Conservation (phyloP, 1,139 yeast genomes). For the Saccharomyces hybrid region DNA sequence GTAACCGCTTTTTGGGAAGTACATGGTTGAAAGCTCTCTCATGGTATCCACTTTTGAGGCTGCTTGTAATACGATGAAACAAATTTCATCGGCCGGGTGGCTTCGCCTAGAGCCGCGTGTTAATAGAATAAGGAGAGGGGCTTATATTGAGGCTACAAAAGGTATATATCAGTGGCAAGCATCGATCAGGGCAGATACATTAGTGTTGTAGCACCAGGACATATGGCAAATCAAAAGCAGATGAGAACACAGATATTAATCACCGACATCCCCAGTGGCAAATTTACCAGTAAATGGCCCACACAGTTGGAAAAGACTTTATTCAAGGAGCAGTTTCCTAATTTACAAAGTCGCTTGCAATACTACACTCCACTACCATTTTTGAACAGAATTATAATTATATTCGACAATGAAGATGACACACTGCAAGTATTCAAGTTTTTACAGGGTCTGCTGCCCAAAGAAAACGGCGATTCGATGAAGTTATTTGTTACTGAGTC, state of each 20-base stretch:
- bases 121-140: neutral
- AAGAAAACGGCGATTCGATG: slow-evolving; percentile 6
- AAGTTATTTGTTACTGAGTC: slow-evolving; percentile 28
- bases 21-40: neutral
- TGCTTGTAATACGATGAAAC: neutral
- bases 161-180: neutral
- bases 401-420: slow-evolving; percentile 21
- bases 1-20: neutral
- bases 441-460: slow-evolving; percentile 9
- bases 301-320: slow-evolving; percentile 17
- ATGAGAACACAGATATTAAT: slow-evolving; percentile 25
- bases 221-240: neutral
- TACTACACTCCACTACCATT: slow-evolving; percentile 30
- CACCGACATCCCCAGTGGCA: slow-evolving; percentile 26
- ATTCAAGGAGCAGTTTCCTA: slow-evolving; percentile 20
- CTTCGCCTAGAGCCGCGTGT: neutral
- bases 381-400: slow-evolving; percentile 27
- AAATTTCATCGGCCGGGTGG: slow-evolving; percentile 1
- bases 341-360: slow-evolving; percentile 16
- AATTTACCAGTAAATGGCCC: slow-evolving; percentile 25
- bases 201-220: neutral
- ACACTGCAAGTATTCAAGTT: slow-evolving; percentile 19
- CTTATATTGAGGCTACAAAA: neutral
- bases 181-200: neutral
- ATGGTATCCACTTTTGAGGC: neutral